A percentile compares a stretch with the other conserved stretches of the same genome.
Evolutionary conservation across 2,329 filamentous ascomycete genomes (phyloP).

Genomic region (Beauveria sp.): DNA sequence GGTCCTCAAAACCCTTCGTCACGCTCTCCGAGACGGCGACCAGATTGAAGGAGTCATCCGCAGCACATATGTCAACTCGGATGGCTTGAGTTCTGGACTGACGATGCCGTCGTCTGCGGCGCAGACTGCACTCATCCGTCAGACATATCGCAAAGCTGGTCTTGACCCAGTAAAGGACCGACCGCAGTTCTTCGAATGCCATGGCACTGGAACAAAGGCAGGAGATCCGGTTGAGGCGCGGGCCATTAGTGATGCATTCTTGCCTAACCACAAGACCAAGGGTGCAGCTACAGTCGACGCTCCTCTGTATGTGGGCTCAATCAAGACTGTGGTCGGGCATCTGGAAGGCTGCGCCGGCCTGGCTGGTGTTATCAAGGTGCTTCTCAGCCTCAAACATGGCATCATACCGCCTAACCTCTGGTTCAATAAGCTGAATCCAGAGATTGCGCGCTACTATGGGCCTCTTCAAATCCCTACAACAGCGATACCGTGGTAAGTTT

Average conservation of each 20-base stretch:
- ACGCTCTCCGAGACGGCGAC: constrained; percentile 43
- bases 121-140: constrained; percentile 28
- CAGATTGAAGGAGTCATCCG: constrained; percentile 40
- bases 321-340: constrained; percentile 41
- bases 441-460: constrained; percentile 22
- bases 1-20: constrained; percentile 36
- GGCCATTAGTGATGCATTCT: constrained; percentile 24
- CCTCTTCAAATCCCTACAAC: constrained; percentile 11
- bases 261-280: background rate
- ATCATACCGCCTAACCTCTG: constrained; percentile 38
- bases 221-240: constrained; percentile 41
- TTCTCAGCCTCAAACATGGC: constrained; percentile 35
- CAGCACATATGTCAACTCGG: constrained; percentile 41
- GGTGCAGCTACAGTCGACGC: background rate
- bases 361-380: constrained; percentile 38
- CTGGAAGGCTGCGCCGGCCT: constrained; percentile 39
- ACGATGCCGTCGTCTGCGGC: constrained; percentile 42
- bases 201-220: constrained; percentile 20
- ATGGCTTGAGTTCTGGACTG: constrained; percentile 46
- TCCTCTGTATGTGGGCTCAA: constrained; percentile 29
- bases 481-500: background rate
- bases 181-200: constrained; percentile 33
- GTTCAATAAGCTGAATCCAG: constrained; percentile 37
- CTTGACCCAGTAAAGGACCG: constrained; percentile 21
- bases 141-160: constrained; percentile 19